Percentiles rank a stretch among this genome's conserved stretches.
These are phyloP conservation scores for Besnoitia besnoiti DNA, from an alignment of 169 alveolate species.

Conservation along the genomic window DNA sequence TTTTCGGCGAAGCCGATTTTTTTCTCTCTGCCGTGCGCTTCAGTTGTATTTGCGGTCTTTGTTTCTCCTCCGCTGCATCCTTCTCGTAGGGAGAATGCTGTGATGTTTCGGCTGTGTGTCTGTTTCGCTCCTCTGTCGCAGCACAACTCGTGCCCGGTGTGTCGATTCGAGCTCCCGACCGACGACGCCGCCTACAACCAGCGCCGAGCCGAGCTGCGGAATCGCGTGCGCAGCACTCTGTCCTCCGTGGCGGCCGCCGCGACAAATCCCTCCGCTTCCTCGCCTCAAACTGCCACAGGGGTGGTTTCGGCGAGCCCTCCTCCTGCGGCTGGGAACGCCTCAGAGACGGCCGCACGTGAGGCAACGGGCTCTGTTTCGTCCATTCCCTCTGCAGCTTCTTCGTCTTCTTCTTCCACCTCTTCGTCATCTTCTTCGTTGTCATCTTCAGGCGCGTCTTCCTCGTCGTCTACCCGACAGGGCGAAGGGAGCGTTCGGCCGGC, in stretches of 20 bases:
- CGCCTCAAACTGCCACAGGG: no score
- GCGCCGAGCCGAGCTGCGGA: neutral
- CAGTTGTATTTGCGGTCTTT: no score
- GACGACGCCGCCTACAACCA: slow-evolving; percentile 90
- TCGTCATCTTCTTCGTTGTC: neutral
- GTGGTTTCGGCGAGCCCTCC: no score
- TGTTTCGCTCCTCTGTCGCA: neutral
- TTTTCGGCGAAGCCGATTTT: no score
- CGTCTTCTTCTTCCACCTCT: neutral
- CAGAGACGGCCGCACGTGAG: neutral
- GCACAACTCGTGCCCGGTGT: slow-evolving; percentile 95
- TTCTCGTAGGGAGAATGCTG: neutral
- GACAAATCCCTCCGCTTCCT: neutral
- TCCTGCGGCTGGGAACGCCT: neutral
- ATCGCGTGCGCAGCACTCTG: slow-evolving; percentile 1
- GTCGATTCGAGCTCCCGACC: slow-evolving; percentile 94
- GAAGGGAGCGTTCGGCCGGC: no score
- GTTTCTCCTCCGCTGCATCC: neutral
- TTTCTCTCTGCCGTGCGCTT: no score
- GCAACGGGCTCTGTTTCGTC: neutral
- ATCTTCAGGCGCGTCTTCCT: neutral
- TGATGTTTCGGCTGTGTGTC: neutral
- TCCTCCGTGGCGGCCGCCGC: neutral
- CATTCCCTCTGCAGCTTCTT: neutral
- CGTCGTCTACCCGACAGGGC: neutral